phyloP scores from a whole-genome alignment of 495 filamentous ascomycete genomes.

The Penicillium paradoxum region DNA sequence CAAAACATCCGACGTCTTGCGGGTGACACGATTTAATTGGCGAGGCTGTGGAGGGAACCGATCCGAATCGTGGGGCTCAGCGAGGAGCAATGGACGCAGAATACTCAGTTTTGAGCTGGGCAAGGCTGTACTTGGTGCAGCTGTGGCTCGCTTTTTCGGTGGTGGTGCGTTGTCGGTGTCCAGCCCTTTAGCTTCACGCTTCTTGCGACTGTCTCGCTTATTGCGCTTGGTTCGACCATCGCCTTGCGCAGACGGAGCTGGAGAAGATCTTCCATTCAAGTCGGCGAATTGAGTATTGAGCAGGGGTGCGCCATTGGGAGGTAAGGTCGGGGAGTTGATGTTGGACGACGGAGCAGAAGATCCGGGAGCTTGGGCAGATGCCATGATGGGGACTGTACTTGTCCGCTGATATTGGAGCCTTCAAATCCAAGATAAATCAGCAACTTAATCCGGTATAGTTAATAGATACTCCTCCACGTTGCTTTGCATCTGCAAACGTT shows the following conservation, averaged over 20 bases:
- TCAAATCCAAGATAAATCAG: neutral
- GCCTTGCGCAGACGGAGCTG: constrained; percentile 35
- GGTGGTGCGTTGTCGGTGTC: constrained; percentile 34
- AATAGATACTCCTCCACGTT: neutral
- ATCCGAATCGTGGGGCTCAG: constrained; percentile 37
- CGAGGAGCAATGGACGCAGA: constrained; percentile 29
- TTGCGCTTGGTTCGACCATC: constrained; percentile 41
- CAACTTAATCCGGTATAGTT: neutral
- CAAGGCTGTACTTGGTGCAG: constrained; percentile 27
- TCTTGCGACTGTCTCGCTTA: constrained; percentile 56
- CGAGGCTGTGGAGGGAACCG: constrained; percentile 37
- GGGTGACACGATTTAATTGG: constrained; percentile 37
- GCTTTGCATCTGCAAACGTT: neutral
- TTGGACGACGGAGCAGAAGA: constrained; percentile 42
- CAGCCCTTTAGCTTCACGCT: constrained; percentile 66
- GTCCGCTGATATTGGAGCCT: neutral
- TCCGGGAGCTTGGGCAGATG: constrained; percentile 32
- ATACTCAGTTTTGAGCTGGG: constrained; percentile 31
- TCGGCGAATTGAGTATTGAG: constrained; percentile 32
- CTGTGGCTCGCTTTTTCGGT: constrained; percentile 34
- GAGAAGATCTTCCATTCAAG: constrained; percentile 34
- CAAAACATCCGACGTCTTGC: constrained; percentile 31
- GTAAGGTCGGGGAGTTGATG: constrained; percentile 39
- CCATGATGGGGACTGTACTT: constrained; percentile 20
- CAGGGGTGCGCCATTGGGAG: constrained; percentile 25